phyloP scores from a whole-genome alignment of 495 filamentous ascomycete species.

The Patellaria atrata region DNA sequence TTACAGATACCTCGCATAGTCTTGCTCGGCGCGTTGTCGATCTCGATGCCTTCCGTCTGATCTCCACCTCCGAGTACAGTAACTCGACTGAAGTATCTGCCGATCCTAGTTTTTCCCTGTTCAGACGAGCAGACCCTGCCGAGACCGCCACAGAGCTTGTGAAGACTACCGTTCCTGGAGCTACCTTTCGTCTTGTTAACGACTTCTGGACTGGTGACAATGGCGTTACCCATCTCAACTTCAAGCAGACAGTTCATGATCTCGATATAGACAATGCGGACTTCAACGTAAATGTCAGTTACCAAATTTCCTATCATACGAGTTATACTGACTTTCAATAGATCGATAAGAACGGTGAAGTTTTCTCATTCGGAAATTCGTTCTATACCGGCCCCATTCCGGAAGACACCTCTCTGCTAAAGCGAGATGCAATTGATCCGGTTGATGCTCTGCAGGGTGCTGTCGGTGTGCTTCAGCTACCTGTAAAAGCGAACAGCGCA shows the following conservation, averaged over 20 bases:
- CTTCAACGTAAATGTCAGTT: constrained; percentile 41
- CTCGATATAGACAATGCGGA: constrained; percentile 42
- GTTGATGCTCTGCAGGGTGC: constrained; percentile 25
- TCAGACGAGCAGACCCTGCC: not conserved
- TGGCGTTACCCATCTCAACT: constrained; percentile 38
- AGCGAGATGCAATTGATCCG: constrained; percentile 27
- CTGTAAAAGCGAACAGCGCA: constrained; percentile 24
- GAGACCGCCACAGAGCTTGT: constrained; percentile 19
- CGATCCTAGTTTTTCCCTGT: not conserved
- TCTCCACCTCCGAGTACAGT: constrained; percentile 2
- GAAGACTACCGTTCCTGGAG: constrained; percentile 15
- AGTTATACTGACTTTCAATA: constrained; percentile 6
- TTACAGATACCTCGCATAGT: not conserved
- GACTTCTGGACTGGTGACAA: constrained; percentile 33
- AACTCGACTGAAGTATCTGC: not conserved
- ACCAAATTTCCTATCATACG: not conserved
- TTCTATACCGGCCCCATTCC: constrained; percentile 24
- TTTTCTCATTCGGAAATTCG: constrained; percentile 34
- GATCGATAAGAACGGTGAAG: constrained; percentile 27
- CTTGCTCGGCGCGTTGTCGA: constrained; percentile 1
- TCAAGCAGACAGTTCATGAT: constrained; percentile 38
- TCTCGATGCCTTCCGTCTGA: constrained; percentile 1
- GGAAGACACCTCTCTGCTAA: constrained; percentile 22
- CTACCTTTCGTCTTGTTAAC: constrained; percentile 31
- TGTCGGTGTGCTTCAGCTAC: constrained; percentile 22